Evolutionary conservation across 1,139 yeast genomes (phyloP).

Genomic region (Kazachstania sp.): DNA sequence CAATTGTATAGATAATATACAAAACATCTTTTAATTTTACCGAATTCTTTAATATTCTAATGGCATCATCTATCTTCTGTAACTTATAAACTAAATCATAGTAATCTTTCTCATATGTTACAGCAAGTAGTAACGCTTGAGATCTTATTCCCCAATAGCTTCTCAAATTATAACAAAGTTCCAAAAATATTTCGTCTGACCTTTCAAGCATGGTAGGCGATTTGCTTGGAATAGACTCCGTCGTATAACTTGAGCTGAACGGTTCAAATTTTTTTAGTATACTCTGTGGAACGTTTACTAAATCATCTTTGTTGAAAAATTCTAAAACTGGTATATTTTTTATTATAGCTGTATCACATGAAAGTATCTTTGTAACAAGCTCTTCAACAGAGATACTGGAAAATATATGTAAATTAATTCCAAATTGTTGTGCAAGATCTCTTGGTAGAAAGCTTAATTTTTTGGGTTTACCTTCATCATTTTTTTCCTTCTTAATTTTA

Average conservation of each 20-base stretch:
- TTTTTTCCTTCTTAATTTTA: constrained; percentile 32
- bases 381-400: constrained; percentile 53
- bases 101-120: constrained; percentile 68
- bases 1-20: constrained; percentile 73
- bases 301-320: constrained; percentile 65
- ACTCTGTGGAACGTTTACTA: constrained; percentile 63
- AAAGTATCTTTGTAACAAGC: constrained; percentile 55
- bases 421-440: constrained; percentile 84
- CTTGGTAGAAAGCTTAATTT: constrained; percentile 61
- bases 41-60: constrained; percentile 52
- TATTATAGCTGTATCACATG: constrained; percentile 64
- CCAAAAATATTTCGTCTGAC: constrained; percentile 72
- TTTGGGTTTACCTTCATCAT: constrained; percentile 16
- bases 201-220: constrained; percentile 62
- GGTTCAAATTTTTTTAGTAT: constrained; percentile 63
- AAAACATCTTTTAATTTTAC: constrained; percentile 58
- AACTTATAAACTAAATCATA: constrained; percentile 58
- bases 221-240: constrained; percentile 38
- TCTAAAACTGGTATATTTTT: constrained; percentile 68
- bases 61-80: constrained; percentile 58
- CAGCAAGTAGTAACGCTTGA: constrained; percentile 59
- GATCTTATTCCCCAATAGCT: constrained; percentile 84
- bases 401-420: constrained; percentile 81
- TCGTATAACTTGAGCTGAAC: constrained; percentile 48
- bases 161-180: constrained; percentile 66